A percentile compares a stretch with the other conserved stretches of the same genome.
phyloP scores from a whole-genome alignment of 2,329 filamentous ascomycete species.

The Cladorrhinum sp. region DNA sequence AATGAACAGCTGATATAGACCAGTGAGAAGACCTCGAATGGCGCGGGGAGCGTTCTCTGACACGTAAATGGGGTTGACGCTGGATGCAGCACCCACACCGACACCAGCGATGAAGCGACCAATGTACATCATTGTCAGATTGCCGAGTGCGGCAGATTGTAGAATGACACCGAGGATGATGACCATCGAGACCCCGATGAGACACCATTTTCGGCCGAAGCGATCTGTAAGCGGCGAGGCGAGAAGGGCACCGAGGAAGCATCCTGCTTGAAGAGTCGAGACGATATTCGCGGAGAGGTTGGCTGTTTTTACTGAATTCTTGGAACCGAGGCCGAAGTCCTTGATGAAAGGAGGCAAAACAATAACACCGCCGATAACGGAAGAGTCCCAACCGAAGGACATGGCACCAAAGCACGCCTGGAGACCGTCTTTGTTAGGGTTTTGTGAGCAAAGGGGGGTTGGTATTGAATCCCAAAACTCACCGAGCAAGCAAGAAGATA shows the following conservation, averaged over 20 bases:
- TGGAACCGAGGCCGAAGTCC: slow-evolving; percentile 49
- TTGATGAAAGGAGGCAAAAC: slow-evolving; percentile 55
- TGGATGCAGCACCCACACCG: slow-evolving; percentile 43
- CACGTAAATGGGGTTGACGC: slow-evolving; percentile 45
- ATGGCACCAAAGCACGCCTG: slow-evolving; percentile 46
- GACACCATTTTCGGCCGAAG: slow-evolving; percentile 51
- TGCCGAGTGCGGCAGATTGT: slow-evolving; percentile 56
- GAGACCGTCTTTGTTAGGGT: slow-evolving; percentile 4
- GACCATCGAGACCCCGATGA: slow-evolving; percentile 53
- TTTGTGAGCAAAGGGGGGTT: not conserved
- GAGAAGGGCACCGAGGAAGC: slow-evolving; percentile 40
- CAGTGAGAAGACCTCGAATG: slow-evolving; percentile 43
- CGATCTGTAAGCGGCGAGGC: slow-evolving; percentile 51
- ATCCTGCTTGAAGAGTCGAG: slow-evolving; percentile 49
- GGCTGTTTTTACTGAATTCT: slow-evolving; percentile 43
- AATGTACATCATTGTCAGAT: slow-evolving; percentile 59
- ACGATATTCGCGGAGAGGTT: slow-evolving; percentile 63
- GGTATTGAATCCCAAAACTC: slow-evolving; percentile 20
- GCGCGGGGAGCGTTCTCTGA: slow-evolving; percentile 44
- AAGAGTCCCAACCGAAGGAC: slow-evolving; percentile 61
- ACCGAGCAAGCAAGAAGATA: slow-evolving; percentile 61
- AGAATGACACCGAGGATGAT: slow-evolving; percentile 59
- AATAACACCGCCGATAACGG: slow-evolving; percentile 66
- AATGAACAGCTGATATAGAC: slow-evolving; percentile 47
- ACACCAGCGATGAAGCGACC: slow-evolving; percentile 54